Conservation (phyloP, 495 filamentous ascomycete genomes). For the Diplogelasinospora grovesii region DNA sequence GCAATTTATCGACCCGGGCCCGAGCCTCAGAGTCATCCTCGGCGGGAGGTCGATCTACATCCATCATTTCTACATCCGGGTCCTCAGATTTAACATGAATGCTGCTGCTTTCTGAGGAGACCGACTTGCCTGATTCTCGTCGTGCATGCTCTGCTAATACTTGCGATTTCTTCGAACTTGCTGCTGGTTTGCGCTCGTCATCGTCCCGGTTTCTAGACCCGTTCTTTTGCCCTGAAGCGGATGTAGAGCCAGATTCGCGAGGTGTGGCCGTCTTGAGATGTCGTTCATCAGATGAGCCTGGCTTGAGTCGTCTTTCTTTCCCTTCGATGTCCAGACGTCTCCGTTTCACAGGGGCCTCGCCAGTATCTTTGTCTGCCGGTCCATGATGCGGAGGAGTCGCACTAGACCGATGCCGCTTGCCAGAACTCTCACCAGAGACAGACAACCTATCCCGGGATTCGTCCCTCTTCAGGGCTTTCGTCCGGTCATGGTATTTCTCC, state of each 20-base stretch:
- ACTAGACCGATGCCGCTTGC: constrained; percentile 63
- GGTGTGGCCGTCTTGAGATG: constrained; percentile 30
- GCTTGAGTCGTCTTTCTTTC: constrained; percentile 35
- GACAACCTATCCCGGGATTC: constrained; percentile 49
- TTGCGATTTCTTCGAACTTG: constrained; percentile 30
- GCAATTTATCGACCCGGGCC: constrained; percentile 33
- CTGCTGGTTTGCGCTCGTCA: constrained; percentile 28
- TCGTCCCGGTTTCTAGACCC: constrained; percentile 29
- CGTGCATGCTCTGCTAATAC: constrained; percentile 24
- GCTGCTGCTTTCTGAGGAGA: constrained; percentile 37
- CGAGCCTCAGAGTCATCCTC: constrained; percentile 32
- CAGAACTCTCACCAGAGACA: constrained; percentile 39
- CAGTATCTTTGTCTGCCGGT: constrained; percentile 45
- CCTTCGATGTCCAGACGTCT: constrained; percentile 41
- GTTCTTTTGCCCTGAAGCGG: constrained; percentile 12
- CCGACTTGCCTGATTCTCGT: constrained; percentile 32
- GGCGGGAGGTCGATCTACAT: constrained; percentile 24
- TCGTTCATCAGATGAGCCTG: constrained; percentile 35
- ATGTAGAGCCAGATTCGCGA: constrained; percentile 24
- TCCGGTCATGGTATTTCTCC: constrained; percentile 44
- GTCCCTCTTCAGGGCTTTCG: constrained; percentile 46
- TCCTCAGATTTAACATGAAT: constrained; percentile 44
- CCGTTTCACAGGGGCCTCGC: constrained; percentile 47
- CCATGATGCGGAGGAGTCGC: constrained; percentile 58
- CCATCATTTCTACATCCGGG: constrained; percentile 40